A percentile compares a stretch with the other conserved stretches of the same genome.
Conservation (phyloP, 2,329 filamentous ascomycete genomes). For the Sphaerulina musiva region DNA sequence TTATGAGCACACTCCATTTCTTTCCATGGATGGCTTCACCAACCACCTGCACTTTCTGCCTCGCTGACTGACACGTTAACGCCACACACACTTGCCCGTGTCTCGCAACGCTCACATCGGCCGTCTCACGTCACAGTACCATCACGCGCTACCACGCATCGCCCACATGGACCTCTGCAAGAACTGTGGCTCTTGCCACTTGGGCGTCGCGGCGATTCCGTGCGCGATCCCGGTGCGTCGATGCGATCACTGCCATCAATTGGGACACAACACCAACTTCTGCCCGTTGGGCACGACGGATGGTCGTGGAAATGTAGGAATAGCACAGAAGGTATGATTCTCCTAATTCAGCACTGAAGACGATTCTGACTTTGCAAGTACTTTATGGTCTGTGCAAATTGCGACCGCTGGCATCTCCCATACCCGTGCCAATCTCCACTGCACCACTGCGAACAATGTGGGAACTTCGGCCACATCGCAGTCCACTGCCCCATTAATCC, state of each 20-base stretch:
- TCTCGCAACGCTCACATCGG: neutral
- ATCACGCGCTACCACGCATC: neutral
- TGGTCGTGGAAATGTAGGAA: neutral
- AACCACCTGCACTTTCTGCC: neutral
- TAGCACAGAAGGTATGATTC: conserved; percentile 13
- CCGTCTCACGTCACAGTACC: neutral
- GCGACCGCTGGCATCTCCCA: conserved; percentile 26
- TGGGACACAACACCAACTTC: conserved; percentile 20
- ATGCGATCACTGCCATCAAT: conserved; percentile 19
- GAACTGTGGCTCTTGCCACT: conserved; percentile 24
- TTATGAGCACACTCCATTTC: neutral
- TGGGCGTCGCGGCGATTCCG: conserved; percentile 15
- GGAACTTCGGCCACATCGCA: conserved; percentile 19
- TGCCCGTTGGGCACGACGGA: conserved; percentile 17
- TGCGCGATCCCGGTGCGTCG: conserved; percentile 16
- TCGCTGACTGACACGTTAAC: conserved; percentile 3
- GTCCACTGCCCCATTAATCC: conserved; percentile 23
- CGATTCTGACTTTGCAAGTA: conserved; percentile 15
- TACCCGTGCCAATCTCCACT: conserved; percentile 13
- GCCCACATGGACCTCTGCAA: conserved; percentile 25
- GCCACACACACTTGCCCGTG: neutral
- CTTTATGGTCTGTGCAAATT: conserved; percentile 24
- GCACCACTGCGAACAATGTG: conserved; percentile 19
- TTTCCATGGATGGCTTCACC: neutral
- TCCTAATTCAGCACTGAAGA: neutral